Evolutionary conservation across 306 rosid genomes (phyloP), one percentile per base, ranked within the genome.

Genomic region (Elaeagnus macrophylla): DNA sequence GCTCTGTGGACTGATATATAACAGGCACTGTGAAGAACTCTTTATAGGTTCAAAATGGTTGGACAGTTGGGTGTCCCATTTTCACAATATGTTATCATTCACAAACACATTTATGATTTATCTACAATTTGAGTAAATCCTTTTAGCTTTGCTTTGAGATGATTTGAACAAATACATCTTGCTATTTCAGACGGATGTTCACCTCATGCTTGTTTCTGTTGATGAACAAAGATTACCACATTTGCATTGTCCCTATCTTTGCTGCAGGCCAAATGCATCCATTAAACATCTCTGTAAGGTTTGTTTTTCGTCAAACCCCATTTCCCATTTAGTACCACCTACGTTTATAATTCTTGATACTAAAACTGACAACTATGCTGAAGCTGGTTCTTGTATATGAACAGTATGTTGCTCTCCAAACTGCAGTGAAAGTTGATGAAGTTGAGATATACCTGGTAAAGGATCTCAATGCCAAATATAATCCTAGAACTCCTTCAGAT

Each of bases 231-330:
- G 45, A 32, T 58, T 71, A 48, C 91, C 84, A 32, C 68, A 71
- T 62, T 72, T 84, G 77, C 64, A 67, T 60, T 56, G 69, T 59
- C 81, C 85, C 42, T 74, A 68, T 60, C 79, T 88, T 72, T 56
- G 60, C 64, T 84, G 96, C 73, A 76, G 55, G 61, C 85, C 84
- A 57, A 73, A 73, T 15, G 12, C 70, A 53, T 73, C 85, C 17
- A 61, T 88, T 60, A 64, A 71, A 59, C 75, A 48, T 32, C 70
- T 88, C 20, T 64, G 76, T 70, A 65, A 82, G 84, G 96, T 88
- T 67, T 16, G 57, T 57, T 42, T 63, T 62, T 64, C 56, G 0
- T 40, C 54, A 36, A 54, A 39, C 20, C 69, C 20, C 55, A 9
- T 46, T 66, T 54, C 55, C 51, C 57, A 46, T 62, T 17, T 50